Evolutionary conservation across 2,329 filamentous ascomycete species (phyloP), one percentile per base, ranked within the genome.

Genomic region (Beauveria pseudobassiana): DNA sequence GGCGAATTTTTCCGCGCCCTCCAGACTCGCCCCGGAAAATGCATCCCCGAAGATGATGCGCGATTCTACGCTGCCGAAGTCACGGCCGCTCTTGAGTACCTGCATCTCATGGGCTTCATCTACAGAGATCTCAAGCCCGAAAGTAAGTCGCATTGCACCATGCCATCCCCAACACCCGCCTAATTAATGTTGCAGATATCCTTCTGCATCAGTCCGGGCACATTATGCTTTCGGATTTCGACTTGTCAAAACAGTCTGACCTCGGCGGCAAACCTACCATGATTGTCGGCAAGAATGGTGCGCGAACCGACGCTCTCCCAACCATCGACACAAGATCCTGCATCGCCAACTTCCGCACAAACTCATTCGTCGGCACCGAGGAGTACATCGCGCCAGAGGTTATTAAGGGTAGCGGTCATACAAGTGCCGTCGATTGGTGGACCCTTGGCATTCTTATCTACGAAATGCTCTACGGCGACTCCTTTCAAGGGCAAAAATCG

Each of bases 401-500:
- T 42, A 99, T 99, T 74, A 98, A 98, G 77, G 95, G 95, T 45
- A 97, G 93, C 71, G 95, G 95, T 26, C 95, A 99, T 76, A 99
- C 95, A 8, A 98, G 93, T 72, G 95, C 95, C 16, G 95, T 99
- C 16, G 95, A 99, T 75, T 99, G 95, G 95, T 99, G 95, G 95
- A 99, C 95, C 0, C 77, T 99, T 59, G 95, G 95, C 22, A 98
- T 99, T 67, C 77, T 99, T 71, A 92, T 99, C 62, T 99, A 98
- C 74, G 95, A 99, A 76, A 99, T 99, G 95, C 82, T 99, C 42
- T 99, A 93, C 77, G 95, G 95, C 61, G 0, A 99, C 95, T 0
- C 95, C 95, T 1, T 99, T 99, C 83, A 99, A 99, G 80, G 95
- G 95, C 68, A 98, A 99, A 84, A 99, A 97, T 76, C 86, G 95